Conservation (phyloP, 208 protist genomes). For the Acanthamoeba castellanii region DNA sequence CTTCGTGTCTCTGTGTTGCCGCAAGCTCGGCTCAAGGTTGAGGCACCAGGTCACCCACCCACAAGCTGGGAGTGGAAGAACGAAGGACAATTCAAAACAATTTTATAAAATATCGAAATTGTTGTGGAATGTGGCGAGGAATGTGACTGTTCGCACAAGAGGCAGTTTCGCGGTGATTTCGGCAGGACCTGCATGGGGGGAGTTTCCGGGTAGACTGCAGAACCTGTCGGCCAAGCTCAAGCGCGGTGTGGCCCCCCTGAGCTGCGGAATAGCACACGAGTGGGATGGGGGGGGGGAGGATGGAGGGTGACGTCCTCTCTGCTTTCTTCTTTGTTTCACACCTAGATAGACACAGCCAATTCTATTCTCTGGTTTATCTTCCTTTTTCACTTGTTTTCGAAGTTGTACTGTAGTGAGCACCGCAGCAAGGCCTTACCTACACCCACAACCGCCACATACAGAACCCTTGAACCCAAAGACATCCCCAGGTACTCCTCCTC, state of each 20-base stretch:
- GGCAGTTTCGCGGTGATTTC: not conserved
- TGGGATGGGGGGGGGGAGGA: not conserved
- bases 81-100: too few relatives aligned
- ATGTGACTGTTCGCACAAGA: not conserved
- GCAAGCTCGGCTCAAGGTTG: too few relatives aligned
- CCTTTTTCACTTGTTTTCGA: not conserved
- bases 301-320: not conserved
- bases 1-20: too few relatives aligned
- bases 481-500: not conserved
- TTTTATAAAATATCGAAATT: too few relatives aligned
- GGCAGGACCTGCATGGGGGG: not conserved
- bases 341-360: not conserved
- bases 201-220: slow-evolving; percentile 8
- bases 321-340: too few relatives aligned
- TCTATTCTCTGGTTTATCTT: not conserved
- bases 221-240: not conserved
- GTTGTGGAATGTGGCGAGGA: not conserved
- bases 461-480: not conserved
- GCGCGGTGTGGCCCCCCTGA: not conserved
- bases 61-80: not conserved
- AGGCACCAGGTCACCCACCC: too few relatives aligned
- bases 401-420: not conserved
- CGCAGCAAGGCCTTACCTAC: too few relatives aligned
- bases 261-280: not conserved
- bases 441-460: too few relatives aligned